phyloP scores from a whole-genome alignment of 345 rosid species.

The Cochlearia excelsa region DNA sequence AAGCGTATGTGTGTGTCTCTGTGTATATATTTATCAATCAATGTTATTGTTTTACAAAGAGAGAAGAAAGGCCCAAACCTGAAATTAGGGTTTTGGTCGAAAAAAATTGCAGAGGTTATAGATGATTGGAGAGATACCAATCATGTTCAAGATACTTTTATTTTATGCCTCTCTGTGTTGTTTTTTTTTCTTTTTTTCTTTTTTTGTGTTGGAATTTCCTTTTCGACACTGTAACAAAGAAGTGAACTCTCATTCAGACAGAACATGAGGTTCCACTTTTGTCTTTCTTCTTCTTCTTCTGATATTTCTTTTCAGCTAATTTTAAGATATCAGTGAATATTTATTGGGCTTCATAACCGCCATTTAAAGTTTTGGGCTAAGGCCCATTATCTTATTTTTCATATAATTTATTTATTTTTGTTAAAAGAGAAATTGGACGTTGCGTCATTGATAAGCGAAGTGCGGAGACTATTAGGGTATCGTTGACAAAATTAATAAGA shows the following conservation, averaged over 20 bases:
- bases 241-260: conserved; percentile 23
- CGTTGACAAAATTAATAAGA: too few species aligned
- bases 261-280: conserved; percentile 27
- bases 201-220: neutral
- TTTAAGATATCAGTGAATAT: too few species aligned
- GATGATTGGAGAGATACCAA: conserved; percentile 16
- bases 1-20: neutral
- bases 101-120: conserved; percentile 25
- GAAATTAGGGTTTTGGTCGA: conserved; percentile 37
- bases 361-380: too few species aligned
- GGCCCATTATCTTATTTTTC: too few species aligned
- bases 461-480: too few species aligned
- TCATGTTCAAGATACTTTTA: conserved; percentile 19
- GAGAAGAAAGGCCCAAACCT: conserved; percentile 19
- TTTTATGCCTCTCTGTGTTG: conserved; percentile 3
- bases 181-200: neutral
- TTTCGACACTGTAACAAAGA: conserved; percentile 28
- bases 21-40: neutral
- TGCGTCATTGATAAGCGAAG: too few species aligned
- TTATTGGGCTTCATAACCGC: too few species aligned
- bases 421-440: too few species aligned
- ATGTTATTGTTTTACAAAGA: neutral
- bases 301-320: neutral
- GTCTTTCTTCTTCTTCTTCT: neutral
- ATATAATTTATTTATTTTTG: too few species aligned